Base-by-base conservation (phyloP, 306 rosid genomes). In the Astragalus membranaceus region DNA sequence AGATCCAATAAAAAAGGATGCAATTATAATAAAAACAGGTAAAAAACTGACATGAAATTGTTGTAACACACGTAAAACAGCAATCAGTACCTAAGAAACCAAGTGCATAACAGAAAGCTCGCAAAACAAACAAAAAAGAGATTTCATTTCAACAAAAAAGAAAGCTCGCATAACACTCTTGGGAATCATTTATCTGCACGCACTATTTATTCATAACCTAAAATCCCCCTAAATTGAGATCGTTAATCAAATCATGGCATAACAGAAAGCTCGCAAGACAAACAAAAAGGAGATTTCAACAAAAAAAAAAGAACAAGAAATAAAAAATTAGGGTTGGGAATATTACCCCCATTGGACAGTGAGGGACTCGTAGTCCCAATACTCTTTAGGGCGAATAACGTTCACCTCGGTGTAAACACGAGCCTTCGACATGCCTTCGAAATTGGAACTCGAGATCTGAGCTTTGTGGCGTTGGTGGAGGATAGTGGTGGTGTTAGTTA, bases 361-460 rank as follows among this genome's bases (percentile, higher is more conserved):
- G 88, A 92, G 96, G 66, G 97, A 84, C 75, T 92, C 97, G 79
- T 92, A 92, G 54, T 92, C 97, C 97, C 97, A 92, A 62, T 92
- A 87, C 74, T 92, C 96, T 60, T 89, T 92, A 42, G 97, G 97
- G 69, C 91, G 97, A 46, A 80, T 57, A 79, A 87, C 96, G 59
- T 92, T 92, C 79, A 89, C 67, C 30, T 92, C 96, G 39, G 94
- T 44, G 79, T 92, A 92, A 56, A 88, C 96, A 11, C 96, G 96
- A 64, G 97, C 91, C 69, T 89, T 88, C 44, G 97, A 88, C 94
- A 91, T 91, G 74, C 53, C 55, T 47, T 8, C 10, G 73, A 36
- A 47, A 75, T n/a, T 37, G 43, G 54, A 53, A 66, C 4, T 37
- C 20, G 70, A 82, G 86, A 84, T 82, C 81, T 70, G 76, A 16